A percentile compares a stretch with the other conserved stretches of the same genome.
phyloP scores from a whole-genome alignment of 371 early-diverging fungal genomes.

The Mortierella sp. region DNA sequence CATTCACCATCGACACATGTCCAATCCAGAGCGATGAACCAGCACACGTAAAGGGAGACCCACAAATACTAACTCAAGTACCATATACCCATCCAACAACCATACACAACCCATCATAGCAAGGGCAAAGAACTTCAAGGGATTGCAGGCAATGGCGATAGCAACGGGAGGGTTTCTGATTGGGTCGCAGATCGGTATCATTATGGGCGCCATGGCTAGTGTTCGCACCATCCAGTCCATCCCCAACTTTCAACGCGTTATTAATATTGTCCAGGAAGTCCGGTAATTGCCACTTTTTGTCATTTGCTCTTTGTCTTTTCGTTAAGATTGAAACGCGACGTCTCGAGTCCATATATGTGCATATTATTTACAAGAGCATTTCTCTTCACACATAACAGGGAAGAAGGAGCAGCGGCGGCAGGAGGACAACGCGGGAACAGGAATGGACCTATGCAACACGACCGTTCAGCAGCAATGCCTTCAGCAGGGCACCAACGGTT shows the following conservation, averaged over 20 bases:
- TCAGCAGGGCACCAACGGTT: slow-evolving; percentile 35
- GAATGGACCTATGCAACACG: slow-evolving; percentile 23
- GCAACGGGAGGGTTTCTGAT: slow-evolving; percentile 38
- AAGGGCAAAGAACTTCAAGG: slow-evolving; percentile 43
- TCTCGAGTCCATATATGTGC: no score
- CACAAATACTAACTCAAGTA: not conserved
- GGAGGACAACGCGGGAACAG: not conserved
- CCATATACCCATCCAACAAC: not conserved
- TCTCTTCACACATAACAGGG: not conserved
- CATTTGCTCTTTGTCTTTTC: not conserved
- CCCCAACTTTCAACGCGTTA: slow-evolving; percentile 51
- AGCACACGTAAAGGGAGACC: not conserved
- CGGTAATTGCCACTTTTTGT: slow-evolving; percentile 23
- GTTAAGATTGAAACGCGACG: no score
- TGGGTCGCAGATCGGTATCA: slow-evolving; percentile 40
- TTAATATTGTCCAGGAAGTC: slow-evolving; percentile 50
- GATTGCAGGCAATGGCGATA: slow-evolving; percentile 32
- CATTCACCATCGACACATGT: not conserved
- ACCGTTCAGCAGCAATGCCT: slow-evolving; percentile 23
- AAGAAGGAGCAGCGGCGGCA: slow-evolving; percentile 9
- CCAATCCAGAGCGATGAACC: not conserved
- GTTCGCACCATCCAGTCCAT: slow-evolving; percentile 51
- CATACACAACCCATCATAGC: slow-evolving; percentile 6
- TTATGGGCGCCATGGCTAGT: slow-evolving; percentile 50
- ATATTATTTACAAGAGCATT: not conserved